Conservation (phyloP, 495 filamentous ascomycete genomes). For the Letharia lupina region DNA sequence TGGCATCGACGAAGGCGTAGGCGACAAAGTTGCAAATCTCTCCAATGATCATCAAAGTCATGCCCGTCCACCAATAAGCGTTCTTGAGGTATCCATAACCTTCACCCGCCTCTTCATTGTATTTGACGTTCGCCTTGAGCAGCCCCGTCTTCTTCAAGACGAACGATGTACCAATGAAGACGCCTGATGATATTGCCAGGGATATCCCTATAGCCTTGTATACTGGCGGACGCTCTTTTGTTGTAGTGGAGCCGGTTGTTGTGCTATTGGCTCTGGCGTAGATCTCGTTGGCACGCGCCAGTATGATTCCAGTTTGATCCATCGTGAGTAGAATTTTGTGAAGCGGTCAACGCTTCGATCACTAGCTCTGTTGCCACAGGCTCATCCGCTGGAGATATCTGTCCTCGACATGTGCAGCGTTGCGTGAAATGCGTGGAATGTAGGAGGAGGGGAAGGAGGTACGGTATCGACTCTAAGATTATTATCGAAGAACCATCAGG, state of each 20-base stretch:
- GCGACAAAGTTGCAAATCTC: slow-evolving; percentile 97
- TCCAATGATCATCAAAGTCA: slow-evolving; percentile 95
- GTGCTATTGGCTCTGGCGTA: slow-evolving; percentile 38
- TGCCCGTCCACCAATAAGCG: slow-evolving; percentile 87
- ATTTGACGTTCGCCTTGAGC: slow-evolving; percentile 88
- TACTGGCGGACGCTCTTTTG: slow-evolving; percentile 41
- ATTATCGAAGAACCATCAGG: neutral
- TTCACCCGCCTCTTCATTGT: slow-evolving; percentile 91
- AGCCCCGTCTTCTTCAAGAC: slow-evolving; percentile 91
- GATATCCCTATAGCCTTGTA: slow-evolving; percentile 87
- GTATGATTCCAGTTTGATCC: slow-evolving; percentile 37
- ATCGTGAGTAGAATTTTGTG: slow-evolving; percentile 26
- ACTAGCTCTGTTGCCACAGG: neutral
- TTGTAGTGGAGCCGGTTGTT: slow-evolving; percentile 9
- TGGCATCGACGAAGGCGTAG: slow-evolving; percentile 95
- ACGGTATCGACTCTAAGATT: too few species aligned
- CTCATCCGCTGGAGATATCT: neutral
- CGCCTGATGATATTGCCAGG: slow-evolving; percentile 77
- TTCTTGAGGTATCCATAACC: slow-evolving; percentile 99
- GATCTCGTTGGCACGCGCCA: slow-evolving; percentile 40
- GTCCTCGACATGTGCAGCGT: neutral
- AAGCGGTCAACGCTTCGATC: neutral
- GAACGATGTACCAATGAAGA: slow-evolving; percentile 93
- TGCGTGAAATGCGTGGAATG: neutral
- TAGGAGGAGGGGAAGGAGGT: neutral